Base-by-base conservation (phyloP, 2,329 filamentous ascomycete genomes). In the Monilinia laxa region DNA sequence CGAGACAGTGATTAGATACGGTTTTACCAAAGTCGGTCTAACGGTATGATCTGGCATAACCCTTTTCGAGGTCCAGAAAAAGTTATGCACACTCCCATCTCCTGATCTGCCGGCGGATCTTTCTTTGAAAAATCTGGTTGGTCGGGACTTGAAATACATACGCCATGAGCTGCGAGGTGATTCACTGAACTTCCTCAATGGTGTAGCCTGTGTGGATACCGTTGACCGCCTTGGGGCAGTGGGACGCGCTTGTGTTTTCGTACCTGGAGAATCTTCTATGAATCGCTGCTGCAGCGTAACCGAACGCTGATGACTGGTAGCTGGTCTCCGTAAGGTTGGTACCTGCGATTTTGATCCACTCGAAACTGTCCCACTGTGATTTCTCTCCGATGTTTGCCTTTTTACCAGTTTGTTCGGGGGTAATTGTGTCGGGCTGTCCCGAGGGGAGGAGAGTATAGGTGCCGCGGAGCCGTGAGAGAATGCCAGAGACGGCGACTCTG, bases 371-470 rank as follows among this genome's bases (percentile, higher is more conserved):
- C 81, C 79, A 58, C 80, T 76, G 63, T 80, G 75, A 62, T 79
- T 79, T 70, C 83, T 82, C 57, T 81, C 79, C 25, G 89, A 86
- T 3, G 87, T 83, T 49, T 85, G 83, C 68, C 90, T 86, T 78
- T 94, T 94, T 63, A 93, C 90, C 52, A 93, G 81, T 79, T 92
- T 93, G 77, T 93, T 93, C 23, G 87, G 88, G 11, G 85, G 80
- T 42, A 86, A 77, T 68, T 81, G 82, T 20, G 77, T 72, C 28
- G 80, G 77, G 12, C 79, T 77, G 56, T 67, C 72, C 35, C 64
- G 67, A 56, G 72, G 69, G 63, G 70, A 68, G 4, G 71, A 71
- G 28, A 90, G 77, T 67, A 92, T 89, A 20, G 89, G 87, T 31
- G 84, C 86, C 1, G 82, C 84, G 47, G 90, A 92, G 68, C 83